phyloP scores from a whole-genome alignment of 371 early-diverging fungal species.

The Rozella allomycis region DNA sequence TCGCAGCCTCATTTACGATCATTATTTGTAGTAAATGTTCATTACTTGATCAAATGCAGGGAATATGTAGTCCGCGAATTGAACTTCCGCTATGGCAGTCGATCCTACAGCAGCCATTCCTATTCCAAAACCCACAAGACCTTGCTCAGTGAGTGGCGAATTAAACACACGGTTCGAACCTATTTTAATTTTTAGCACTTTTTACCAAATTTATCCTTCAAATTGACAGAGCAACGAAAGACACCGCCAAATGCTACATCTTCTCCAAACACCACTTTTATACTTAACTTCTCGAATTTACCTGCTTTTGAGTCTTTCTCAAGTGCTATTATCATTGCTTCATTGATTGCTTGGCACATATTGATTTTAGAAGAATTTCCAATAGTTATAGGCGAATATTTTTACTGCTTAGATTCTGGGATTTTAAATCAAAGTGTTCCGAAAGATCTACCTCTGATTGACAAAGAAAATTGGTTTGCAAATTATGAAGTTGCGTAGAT shows the following conservation, averaged over 20 bases:
- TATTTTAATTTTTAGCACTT: conserved; percentile 1
- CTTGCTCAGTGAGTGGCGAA: conserved; percentile 88
- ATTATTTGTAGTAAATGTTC: background rate
- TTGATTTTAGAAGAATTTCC: too few species aligned
- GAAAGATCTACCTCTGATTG: too few species aligned
- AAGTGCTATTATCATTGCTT: conserved; percentile 70
- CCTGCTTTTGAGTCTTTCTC: conserved; percentile 70
- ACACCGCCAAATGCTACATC: conserved; percentile 96
- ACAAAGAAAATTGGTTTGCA: too few species aligned
- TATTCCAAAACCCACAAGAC: conserved; percentile 90
- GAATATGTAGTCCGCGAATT: conserved; percentile 94
- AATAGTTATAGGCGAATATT: too few species aligned
- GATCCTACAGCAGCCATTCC: conserved; percentile 90
- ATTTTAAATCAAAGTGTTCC: too few species aligned
- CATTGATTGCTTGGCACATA: conserved; percentile 80
- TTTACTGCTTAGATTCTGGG: too few species aligned
- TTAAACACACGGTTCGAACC: conserved; percentile 77
- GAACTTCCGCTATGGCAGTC: conserved; percentile 93
- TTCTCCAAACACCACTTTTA: conserved; percentile 77
- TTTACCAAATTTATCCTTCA: conserved; percentile 66
- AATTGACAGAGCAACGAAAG: conserved; percentile 79
- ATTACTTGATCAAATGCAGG: conserved; percentile 90
- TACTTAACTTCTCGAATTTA: conserved; percentile 3
- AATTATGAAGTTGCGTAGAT: too few species aligned
- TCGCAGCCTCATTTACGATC: conserved; percentile 95